Conservation (phyloP, 2,329 filamentous ascomycete species). For the Aspergillus aculeatinus region DNA sequence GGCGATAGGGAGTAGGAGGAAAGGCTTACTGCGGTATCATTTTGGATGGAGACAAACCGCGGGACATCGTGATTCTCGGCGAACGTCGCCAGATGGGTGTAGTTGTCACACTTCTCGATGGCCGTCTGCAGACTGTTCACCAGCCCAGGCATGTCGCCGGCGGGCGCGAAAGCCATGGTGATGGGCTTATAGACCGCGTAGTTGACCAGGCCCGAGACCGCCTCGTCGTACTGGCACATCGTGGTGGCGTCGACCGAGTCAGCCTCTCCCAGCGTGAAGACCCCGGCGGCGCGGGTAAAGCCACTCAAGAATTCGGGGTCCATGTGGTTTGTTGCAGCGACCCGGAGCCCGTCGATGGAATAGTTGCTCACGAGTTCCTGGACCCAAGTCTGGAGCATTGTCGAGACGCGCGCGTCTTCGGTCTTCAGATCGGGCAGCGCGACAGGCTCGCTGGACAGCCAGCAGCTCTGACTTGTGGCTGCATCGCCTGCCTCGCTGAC, state of each 20-base stretch:
- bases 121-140: constrained; percentile 24
- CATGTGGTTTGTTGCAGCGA: constrained; percentile 52
- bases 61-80: constrained; percentile 61
- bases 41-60: constrained; percentile 53
- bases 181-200: constrained; percentile 43
- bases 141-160: constrained; percentile 30
- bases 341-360: constrained; percentile 50
- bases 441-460: constrained; percentile 45
- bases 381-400: constrained; percentile 27
- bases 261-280: constrained; percentile 51
- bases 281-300: constrained; percentile 36
- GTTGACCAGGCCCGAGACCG: constrained; percentile 48
- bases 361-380: constrained; percentile 47
- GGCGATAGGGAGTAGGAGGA: too few relatives aligned
- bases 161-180: constrained; percentile 31
- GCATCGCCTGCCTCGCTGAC: constrained; percentile 18
- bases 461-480: constrained; percentile 32
- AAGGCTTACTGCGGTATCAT: constrained; percentile 48
- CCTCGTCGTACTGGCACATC: constrained; percentile 43
- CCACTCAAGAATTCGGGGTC: constrained; percentile 40
- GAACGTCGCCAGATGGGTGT: constrained; percentile 52
- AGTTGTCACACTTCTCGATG: constrained; percentile 38
- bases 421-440: constrained; percentile 51
- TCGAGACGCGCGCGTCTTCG: constrained; percentile 40
- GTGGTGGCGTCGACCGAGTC: constrained; percentile 34